Percentiles rank a stretch among this genome's conserved stretches.
Evolutionary conservation across 2,329 filamentous ascomycete genomes (phyloP).

Genomic region (Microsporum canis): DNA sequence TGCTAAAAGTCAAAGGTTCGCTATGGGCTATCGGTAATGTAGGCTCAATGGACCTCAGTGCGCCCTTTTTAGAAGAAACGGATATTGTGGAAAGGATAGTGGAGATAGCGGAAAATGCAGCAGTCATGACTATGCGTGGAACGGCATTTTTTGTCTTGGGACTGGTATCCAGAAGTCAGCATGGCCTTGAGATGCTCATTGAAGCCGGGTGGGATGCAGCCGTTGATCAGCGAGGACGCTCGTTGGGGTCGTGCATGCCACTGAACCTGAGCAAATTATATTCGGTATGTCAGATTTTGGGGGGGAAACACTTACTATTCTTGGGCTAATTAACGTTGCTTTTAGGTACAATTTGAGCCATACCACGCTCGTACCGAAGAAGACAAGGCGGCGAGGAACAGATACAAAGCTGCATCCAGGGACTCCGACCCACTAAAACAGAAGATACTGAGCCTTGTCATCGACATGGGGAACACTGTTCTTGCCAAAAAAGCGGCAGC

Average conservation of each 20-base stretch:
- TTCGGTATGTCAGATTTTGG: constrained; percentile 43
- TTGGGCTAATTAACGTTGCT: background rate
- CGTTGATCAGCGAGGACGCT: constrained; percentile 68
- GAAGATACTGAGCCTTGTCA: constrained; percentile 71
- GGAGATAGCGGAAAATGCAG: constrained; percentile 72
- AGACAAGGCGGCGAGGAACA: constrained; percentile 32
- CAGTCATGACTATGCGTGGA: constrained; percentile 84
- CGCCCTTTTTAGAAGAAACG: constrained; percentile 80
- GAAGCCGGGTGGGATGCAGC: constrained; percentile 91
- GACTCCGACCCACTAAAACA: constrained; percentile 53
- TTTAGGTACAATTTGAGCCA: constrained; percentile 26
- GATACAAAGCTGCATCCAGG: constrained; percentile 47
- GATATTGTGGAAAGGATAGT: constrained; percentile 83
- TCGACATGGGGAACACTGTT: constrained; percentile 86
- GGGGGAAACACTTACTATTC: too few relatives aligned
- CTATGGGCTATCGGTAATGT: constrained; percentile 98
- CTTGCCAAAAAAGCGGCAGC: constrained; percentile 75
- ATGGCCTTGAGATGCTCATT: constrained; percentile 81
- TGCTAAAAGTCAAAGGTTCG: constrained; percentile 91
- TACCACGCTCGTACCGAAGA: constrained; percentile 34
- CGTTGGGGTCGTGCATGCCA: constrained; percentile 79
- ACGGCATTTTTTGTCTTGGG: constrained; percentile 96
- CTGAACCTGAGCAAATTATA: constrained; percentile 67
- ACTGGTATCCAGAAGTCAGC: constrained; percentile 78
- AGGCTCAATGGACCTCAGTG: constrained; percentile 93